Base-by-base conservation (phyloP, 75 land plant genomes). In the Sequoia sempervirens region DNA sequence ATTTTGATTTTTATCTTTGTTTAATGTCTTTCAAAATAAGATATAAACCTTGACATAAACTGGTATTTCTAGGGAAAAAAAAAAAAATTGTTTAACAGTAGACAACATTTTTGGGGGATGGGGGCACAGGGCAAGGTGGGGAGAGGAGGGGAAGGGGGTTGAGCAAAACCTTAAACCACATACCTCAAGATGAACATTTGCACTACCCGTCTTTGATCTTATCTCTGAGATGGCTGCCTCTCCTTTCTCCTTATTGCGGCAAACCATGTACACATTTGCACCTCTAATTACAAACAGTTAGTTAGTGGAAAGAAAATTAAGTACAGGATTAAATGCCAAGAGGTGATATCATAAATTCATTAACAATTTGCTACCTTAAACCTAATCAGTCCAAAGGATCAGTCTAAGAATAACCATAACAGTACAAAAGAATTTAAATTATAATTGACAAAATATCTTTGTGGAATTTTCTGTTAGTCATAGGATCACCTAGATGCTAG, bases 211-310 rank as follows among this genome's bases (percentile, higher is more conserved):
- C 80, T 54, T 75, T 36, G 96, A 86, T 84, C 89, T 89, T 74
- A 97, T 95, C 76, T 90, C 66, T 54, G 95, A 91, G 40, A 93
- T 87, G 61, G 99, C 99, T 40, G 90, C 90, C 88, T 96, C 99
- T 75, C 99, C 99, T 54, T 87, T 95, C 86, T 97, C 98, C 85
- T 94, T 94, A 74, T 85, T 96, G 30, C 99, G 95, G 79, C 99
- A 97, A 14, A 97, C 90, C 89, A 97, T 86, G 54, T 94, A 92
- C 5, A 97, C 98, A 82, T 87, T 92, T 87, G 95, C 99, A 73
- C 99, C 99, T 73, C 99, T 97, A 85, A 66, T 50, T 36, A 53
- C 80, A 86, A 61, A 74, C 36, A 69, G 84, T 53, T n/a, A n/a
- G n/a, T n/a, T 26, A 66, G 53, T 82, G 37, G 15, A 46, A 74